Evolutionary conservation across 495 filamentous ascomycete species (phyloP).

Genomic region (Penicillium atrosanguineum): DNA sequence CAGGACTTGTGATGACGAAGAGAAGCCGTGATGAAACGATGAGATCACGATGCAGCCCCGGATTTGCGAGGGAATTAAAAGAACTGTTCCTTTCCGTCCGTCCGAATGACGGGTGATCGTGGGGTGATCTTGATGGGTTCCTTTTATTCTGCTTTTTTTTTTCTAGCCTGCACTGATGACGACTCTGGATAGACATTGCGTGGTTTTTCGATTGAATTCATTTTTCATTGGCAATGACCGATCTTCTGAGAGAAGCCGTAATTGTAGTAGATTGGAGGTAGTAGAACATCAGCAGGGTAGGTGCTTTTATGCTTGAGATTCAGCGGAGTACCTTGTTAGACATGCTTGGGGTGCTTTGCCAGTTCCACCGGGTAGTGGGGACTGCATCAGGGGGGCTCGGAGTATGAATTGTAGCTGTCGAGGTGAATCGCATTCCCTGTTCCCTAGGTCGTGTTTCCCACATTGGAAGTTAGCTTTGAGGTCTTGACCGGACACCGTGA

Average conservation of each 20-base stretch:
- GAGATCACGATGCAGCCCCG: conserved; percentile 15
- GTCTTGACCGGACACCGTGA: too few species aligned
- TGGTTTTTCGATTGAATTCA: conserved; percentile 24
- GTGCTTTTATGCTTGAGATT: neutral
- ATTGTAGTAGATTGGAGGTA: neutral
- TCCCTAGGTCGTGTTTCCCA: too few species aligned
- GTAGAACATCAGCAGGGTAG: neutral
- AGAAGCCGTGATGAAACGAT: conserved; percentile 17
- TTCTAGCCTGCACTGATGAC: conserved; percentile 30
- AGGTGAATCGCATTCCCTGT: too few species aligned
- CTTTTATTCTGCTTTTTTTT: conserved; percentile 15
- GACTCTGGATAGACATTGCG: conserved; percentile 30
- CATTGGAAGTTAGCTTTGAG: too few species aligned
- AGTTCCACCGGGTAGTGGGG: too few species aligned
- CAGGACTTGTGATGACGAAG: conserved; percentile 15
- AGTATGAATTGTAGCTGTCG: neutral
- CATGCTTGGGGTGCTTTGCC: neutral
- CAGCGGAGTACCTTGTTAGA: neutral
- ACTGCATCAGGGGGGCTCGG: too few species aligned
- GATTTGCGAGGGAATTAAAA: conserved; percentile 2
- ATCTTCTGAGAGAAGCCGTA: neutral
- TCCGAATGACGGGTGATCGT: conserved; percentile 9
- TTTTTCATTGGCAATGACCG: conserved; percentile 14
- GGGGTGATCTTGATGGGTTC: conserved; percentile 17
- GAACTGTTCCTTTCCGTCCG: neutral